A percentile compares a stretch with the other conserved stretches of the same genome.
These are phyloP conservation scores for Musa schizocarpa DNA, from an alignment of 176 grass and related monocot genomes.

Conservation along the genomic window DNA sequence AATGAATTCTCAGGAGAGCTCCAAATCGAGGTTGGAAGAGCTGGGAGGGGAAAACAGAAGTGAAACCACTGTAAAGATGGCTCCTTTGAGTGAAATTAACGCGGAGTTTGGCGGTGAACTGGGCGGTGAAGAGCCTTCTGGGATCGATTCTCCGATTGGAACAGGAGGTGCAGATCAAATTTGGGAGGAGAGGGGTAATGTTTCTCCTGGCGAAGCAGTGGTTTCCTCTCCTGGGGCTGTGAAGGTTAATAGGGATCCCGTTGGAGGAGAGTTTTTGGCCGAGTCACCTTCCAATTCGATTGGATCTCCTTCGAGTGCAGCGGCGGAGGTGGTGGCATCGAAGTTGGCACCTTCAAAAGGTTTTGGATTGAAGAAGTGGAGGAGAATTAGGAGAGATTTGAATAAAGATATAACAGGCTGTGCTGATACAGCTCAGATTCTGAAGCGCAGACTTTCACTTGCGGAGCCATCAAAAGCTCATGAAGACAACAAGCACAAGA, in stretches of 20 bases:
- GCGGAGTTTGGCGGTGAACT: slow-evolving; percentile 11
- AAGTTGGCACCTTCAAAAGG: slow-evolving; percentile 20
- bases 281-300: neutral
- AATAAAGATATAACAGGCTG: slow-evolving; percentile 13
- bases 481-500: slow-evolving; percentile 9
- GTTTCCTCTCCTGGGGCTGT: neutral
- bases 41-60: neutral
- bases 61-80: slow-evolving; percentile 11
- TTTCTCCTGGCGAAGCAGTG: neutral
- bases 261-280: slow-evolving; percentile 20
- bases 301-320: slow-evolving; percentile 11
- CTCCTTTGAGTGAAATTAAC: slow-evolving; percentile 6
- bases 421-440: slow-evolving; percentile 14
- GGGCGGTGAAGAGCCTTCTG: neutral
- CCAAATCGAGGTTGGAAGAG: neutral
- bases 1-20: slow-evolving; percentile 18
- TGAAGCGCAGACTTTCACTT: slow-evolving; percentile 14
- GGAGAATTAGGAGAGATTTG: slow-evolving; percentile 34
- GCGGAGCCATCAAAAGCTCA: neutral
- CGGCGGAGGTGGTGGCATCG: neutral
- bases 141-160: neutral
- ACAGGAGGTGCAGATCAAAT: slow-evolving; percentile 1
- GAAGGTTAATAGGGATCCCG: neutral
- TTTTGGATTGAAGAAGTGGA: slow-evolving; percentile 36
- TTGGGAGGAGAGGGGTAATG: slow-evolving; percentile 1